These are phyloP conservation scores for Alternaria burnsii DNA, from an alignment of 2,329 filamentous ascomycete species.

Conservation along the genomic window DNA sequence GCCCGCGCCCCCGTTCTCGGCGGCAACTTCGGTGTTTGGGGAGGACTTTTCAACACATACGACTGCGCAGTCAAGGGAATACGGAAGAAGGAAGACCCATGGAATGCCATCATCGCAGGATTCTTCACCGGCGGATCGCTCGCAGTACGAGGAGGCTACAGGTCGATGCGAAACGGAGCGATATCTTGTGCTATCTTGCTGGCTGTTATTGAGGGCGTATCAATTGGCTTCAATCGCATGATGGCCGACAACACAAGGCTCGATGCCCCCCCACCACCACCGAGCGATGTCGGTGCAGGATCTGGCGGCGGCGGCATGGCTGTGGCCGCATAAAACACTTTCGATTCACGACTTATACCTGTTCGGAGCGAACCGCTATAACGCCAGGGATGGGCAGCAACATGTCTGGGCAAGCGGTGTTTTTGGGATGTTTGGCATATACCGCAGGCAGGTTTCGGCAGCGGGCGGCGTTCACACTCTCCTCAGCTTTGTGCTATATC, in stretches of 20 bases:
- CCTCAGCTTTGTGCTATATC: slow-evolving; percentile 47
- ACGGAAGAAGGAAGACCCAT: slow-evolving; percentile 95
- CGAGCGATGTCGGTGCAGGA: slow-evolving; percentile 38
- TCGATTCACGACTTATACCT: slow-evolving; percentile 20
- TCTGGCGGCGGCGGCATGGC: slow-evolving; percentile 30
- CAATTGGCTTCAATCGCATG: slow-evolving; percentile 94
- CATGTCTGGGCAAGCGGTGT: slow-evolving; percentile 29
- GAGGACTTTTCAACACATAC: slow-evolving; percentile 92
- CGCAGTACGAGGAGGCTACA: slow-evolving; percentile 89
- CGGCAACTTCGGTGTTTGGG: slow-evolving; percentile 98
- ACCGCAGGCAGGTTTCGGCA: slow-evolving; percentile 34
- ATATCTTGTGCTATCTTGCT: slow-evolving; percentile 95
- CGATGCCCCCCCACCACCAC: slow-evolving; percentile 64
- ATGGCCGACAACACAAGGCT: slow-evolving; percentile 88
- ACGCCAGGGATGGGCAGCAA: slow-evolving; percentile 19
- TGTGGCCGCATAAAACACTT: slow-evolving; percentile 33
- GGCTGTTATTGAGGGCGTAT: slow-evolving; percentile 96
- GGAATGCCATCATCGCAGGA: slow-evolving; percentile 96
- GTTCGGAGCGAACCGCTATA: slow-evolving; percentile 25
- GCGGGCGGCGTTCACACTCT: slow-evolving; percentile 49
- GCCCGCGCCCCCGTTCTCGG: slow-evolving; percentile 94
- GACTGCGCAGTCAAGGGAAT: slow-evolving; percentile 95
- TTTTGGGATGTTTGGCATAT: slow-evolving; percentile 41
- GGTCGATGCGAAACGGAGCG: slow-evolving; percentile 91
- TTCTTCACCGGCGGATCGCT: slow-evolving; percentile 91